Base-by-base conservation (phyloP, 495 filamentous ascomycete species). In the Neurospora tetraspora region DNA sequence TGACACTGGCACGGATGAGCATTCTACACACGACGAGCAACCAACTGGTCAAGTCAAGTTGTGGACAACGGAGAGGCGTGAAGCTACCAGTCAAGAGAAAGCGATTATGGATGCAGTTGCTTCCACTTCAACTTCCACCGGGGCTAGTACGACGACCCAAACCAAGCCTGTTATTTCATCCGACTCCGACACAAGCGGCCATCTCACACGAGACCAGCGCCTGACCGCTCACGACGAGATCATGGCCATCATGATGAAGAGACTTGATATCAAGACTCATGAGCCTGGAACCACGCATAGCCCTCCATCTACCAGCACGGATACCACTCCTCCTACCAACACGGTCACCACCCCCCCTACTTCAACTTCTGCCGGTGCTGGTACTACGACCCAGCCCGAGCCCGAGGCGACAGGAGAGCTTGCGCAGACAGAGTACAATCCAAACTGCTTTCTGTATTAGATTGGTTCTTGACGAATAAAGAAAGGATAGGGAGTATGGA, bases 1-100 rank as follows among this genome's bases (percentile, higher is more conserved):
- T 0, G 45, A 53, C 5, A 11, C 10, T 4, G 5, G 10, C 4
- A 9, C 0, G 3, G 18, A 43, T 1, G 18, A n/a, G 0, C 0
- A n/a, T 43, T n/a, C 18, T 0, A 3, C 42, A 18, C 42, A 43
- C 0, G 18, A 4, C 6, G 16, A 43, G 42, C 2, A 16, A 6
- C 12, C 12, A 3, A 39, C 39, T 39, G 11, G 27, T 27, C 27
- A 27, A 27, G 27, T 1, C 27, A 27, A 45, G 3, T 2, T 20
- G 9, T 45, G 42, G 42, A 3, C 6, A 45, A 4, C 3, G n/a
- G 43, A 20, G 3, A 20, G 43, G 43, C 43, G 3, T 9, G 5
- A 20, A n/a, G 2, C 18, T 20, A 47, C n/a, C 9, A 5, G n/a
- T 20, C 43, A 3, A 0, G n/a, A 20, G 45, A 53, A 14, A 5